A percentile compares a stretch with the other conserved stretches of the same genome.
phyloP scores from a whole-genome alignment of 2,329 filamentous ascomycete species.

The Colletotrichum tropicicola region DNA sequence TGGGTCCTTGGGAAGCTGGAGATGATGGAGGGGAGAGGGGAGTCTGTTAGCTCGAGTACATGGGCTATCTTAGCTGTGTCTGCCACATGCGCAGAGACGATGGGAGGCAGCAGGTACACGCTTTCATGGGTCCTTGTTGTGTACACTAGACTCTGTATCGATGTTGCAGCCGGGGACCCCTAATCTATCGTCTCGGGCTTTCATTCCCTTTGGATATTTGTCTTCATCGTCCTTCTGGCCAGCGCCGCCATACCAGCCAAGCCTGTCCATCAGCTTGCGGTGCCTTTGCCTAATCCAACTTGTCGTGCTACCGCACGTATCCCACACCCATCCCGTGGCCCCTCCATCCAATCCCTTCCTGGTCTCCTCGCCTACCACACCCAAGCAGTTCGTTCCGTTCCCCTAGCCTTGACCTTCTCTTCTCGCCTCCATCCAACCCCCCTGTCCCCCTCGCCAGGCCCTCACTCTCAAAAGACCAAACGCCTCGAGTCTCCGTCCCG shows the following conservation, averaged over 20 bases:
- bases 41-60: neutral
- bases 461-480: constrained; percentile 17
- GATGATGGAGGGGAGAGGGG: neutral
- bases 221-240: no score
- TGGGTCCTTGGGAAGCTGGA: neutral
- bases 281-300: constrained; percentile 12
- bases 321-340: neutral
- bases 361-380: neutral
- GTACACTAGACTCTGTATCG: no score
- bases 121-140: no score
- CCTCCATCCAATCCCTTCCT: constrained; percentile 13
- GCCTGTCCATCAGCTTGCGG: neutral
- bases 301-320: neutral
- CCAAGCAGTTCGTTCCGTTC: neutral
- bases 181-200: neutral
- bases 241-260: no score
- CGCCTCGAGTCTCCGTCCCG: constrained; percentile 13
- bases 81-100: neutral
- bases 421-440: constrained; percentile 1
- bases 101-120: neutral
- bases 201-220: neutral
- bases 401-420: neutral
- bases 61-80: neutral
- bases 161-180: constrained; percentile 2
- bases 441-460: neutral